Percentiles rank a stretch among this genome's conserved stretches.
Evolutionary conservation across 148 eudicot species (phyloP).

Genomic region (Tetragonia tetragonoides): DNA sequence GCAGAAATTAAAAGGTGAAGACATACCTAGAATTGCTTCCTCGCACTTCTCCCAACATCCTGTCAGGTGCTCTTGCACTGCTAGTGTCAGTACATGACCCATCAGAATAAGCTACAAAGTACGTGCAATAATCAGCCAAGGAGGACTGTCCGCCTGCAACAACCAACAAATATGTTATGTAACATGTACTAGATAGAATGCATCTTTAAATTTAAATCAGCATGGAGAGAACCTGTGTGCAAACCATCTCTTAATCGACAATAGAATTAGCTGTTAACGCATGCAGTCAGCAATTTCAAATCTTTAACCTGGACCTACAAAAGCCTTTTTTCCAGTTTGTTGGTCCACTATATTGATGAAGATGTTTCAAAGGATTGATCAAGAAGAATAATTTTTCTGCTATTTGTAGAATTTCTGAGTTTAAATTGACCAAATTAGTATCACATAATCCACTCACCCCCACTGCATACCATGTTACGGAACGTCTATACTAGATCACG

Average conservation of each 20-base stretch:
- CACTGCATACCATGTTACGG: too few species aligned
- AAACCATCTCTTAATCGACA: not conserved
- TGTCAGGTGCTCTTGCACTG: constrained; percentile 92
- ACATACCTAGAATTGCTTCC: constrained; percentile 84
- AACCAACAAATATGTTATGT: constrained; percentile 12
- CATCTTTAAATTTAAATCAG: not conserved
- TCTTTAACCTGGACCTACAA: not conserved
- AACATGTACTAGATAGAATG: not conserved
- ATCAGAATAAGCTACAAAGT: constrained; percentile 96
- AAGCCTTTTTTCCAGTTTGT: not conserved
- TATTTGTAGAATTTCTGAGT: not conserved
- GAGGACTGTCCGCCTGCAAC: constrained; percentile 94
- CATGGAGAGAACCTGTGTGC: not conserved
- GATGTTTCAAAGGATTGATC: not conserved
- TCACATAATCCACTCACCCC: too few species aligned
- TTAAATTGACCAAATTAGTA: not conserved
- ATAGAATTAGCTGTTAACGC: not conserved
- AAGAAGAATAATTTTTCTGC: not conserved
- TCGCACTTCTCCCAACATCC: constrained; percentile 94
- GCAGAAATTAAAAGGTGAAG: not conserved
- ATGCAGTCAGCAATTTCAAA: not conserved
- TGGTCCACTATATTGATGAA: not conserved
- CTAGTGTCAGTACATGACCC: constrained; percentile 91
- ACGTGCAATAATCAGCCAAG: constrained; percentile 97
- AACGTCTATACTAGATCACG: too few species aligned